These are phyloP conservation scores for Eleusine indica DNA, from an alignment of 176 grass and related monocot species.

Conservation along the genomic window DNA sequence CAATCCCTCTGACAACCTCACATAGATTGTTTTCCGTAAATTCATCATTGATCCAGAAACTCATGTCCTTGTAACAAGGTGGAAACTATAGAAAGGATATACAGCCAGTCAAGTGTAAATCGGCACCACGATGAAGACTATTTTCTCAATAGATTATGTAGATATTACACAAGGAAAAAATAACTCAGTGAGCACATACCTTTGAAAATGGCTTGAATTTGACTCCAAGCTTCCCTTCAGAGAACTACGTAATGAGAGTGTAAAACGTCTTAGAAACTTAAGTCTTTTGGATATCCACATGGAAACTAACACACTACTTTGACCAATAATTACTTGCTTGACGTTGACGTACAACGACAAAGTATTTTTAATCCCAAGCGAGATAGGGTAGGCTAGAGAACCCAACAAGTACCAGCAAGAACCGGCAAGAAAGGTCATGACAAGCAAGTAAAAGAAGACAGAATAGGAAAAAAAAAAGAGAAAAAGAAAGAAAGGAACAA, in stretches of 20 bases:
- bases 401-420: too few relatives aligned
- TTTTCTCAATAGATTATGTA: conserved; percentile 12
- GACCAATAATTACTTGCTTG: background rate
- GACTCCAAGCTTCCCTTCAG: conserved; percentile 84
- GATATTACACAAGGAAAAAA: conserved; percentile 19
- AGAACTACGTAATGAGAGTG: conserved; percentile 62
- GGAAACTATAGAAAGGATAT: conserved; percentile 69
- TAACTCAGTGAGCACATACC: conserved; percentile 47
- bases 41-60: conserved; percentile 92
- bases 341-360: background rate
- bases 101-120: background rate
- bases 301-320: background rate
- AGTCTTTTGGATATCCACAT: background rate
- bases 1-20: conserved; percentile 96
- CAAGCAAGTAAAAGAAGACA: too few relatives aligned
- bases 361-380: too few relatives aligned
- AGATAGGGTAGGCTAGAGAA: too few relatives aligned
- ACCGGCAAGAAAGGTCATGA: background rate
- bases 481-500: background rate
- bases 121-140: conserved; percentile 20
- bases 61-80: conserved; percentile 99
- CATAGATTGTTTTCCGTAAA: conserved; percentile 99
- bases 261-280: conserved; percentile 17
- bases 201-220: conserved; percentile 98
- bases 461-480: background rate